These are phyloP conservation scores for Wolfiporia cocos DNA, from an alignment of 1,284 basidiomycete genomes.

Conservation along the genomic window DNA sequence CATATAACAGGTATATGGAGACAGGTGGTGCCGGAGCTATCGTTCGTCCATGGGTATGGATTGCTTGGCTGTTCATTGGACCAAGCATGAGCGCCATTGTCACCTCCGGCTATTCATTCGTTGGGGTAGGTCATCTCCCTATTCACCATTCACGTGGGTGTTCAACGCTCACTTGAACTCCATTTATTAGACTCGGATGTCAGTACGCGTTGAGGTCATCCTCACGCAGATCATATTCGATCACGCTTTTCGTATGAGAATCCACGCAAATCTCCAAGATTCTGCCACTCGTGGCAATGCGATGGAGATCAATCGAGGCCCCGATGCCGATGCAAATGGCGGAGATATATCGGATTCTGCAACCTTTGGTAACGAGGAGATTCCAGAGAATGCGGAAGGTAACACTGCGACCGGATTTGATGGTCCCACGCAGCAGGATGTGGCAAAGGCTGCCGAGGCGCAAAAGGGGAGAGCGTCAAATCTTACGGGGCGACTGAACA, in stretches of 20 bases:
- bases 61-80: slow-evolving; percentile 49
- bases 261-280: slow-evolving; percentile 38
- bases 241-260: slow-evolving; percentile 59
- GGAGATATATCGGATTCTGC: no score
- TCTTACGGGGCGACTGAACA: no score
- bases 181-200: slow-evolving; percentile 27
- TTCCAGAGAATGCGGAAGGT: no score
- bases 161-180: no score
- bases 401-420: no score
- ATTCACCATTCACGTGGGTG: no score
- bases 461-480: no score
- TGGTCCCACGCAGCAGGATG: no score
- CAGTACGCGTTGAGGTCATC: slow-evolving; percentile 51
- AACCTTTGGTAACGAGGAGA: no score
- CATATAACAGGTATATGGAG: slow-evolving; percentile 33
- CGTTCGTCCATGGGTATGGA: slow-evolving; percentile 51
- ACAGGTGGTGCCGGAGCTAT: slow-evolving; percentile 26
- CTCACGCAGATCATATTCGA: slow-evolving; percentile 65
- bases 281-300: background rate
- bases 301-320: background rate
- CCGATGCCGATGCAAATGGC: background rate
- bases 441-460: no score
- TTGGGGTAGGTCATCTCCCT: slow-evolving; percentile 10
- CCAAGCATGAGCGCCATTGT: slow-evolving; percentile 34
- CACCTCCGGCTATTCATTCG: slow-evolving; percentile 29